phyloP scores from a whole-genome alignment of 2,329 filamentous ascomycete genomes.

The Fusarium sp. region DNA sequence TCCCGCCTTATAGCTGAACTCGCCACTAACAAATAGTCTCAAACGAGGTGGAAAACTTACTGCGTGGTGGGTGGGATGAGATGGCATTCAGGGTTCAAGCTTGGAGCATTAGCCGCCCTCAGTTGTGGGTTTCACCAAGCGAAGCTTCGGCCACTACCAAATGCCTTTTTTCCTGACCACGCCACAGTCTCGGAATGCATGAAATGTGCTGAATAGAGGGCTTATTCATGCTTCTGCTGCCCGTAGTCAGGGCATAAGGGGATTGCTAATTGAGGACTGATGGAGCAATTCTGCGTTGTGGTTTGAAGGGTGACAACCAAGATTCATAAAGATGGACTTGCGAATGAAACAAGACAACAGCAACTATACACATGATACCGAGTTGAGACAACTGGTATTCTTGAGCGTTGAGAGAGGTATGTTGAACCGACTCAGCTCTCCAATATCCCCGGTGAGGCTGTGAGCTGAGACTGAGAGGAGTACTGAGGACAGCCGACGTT shows the following conservation, averaged over 20 bases:
- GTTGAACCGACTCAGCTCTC: background rate
- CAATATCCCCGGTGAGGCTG: background rate
- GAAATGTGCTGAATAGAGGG: background rate
- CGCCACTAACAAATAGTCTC: conserved; percentile 4
- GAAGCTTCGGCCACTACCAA: conserved; percentile 7
- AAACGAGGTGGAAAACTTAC: background rate
- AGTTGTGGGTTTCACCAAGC: conserved; percentile 35
- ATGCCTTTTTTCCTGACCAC: conserved; percentile 5
- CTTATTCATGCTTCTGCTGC: background rate
- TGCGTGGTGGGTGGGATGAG: background rate
- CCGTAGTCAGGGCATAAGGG: background rate
- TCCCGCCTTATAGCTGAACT: conserved; percentile 12
- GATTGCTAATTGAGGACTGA: background rate
- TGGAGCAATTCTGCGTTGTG: background rate
- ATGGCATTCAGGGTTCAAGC: background rate
- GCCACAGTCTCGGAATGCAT: conserved; percentile 20
- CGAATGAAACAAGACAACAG: background rate
- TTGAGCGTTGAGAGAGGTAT: background rate
- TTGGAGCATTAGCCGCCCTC: background rate
- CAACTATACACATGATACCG: background rate
- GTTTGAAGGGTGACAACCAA: background rate
- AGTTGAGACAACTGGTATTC: background rate
- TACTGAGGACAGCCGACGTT: background rate
- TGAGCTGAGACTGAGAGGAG: background rate
- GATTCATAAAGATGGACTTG: no score